Evolutionary conservation across 2,329 filamentous ascomycete species (phyloP).

Genomic region (Pestalotiopsis sp.): DNA sequence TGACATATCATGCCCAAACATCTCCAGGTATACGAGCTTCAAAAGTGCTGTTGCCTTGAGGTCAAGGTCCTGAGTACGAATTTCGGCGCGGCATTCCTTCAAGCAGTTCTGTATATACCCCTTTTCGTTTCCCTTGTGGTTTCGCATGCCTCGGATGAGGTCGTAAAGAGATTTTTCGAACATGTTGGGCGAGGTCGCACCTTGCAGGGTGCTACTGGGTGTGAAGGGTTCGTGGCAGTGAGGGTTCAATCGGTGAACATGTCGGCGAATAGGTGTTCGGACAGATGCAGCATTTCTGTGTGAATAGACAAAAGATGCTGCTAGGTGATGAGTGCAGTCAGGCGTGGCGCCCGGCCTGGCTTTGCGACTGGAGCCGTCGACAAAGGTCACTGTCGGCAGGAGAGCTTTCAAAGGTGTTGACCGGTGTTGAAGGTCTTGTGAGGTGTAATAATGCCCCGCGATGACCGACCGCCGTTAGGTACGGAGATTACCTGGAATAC

Average conservation of each 20-base stretch:
- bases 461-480: background rate
- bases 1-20: conserved; percentile 99
- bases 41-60: conserved; percentile 94
- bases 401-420: background rate
- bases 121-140: conserved; percentile 92
- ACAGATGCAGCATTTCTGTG: conserved; percentile 18
- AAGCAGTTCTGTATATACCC: conserved; percentile 93
- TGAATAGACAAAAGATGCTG: background rate
- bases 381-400: background rate
- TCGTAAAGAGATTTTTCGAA: conserved; percentile 99
- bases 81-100: conserved; percentile 93
- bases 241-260: conserved; percentile 21
- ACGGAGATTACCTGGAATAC: background rate
- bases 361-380: background rate
- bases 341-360: background rate
- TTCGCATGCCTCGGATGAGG: conserved; percentile 93
- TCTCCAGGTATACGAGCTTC: conserved; percentile 96
- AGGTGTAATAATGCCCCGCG: background rate
- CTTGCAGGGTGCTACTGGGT: conserved; percentile 22
- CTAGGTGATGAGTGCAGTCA: background rate
- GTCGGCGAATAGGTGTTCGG: background rate
- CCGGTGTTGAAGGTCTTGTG: background rate
- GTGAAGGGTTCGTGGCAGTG: conserved; percentile 11
- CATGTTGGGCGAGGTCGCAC: conserved; percentile 29
- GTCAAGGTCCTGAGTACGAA: conserved; percentile 94